phyloP scores from a whole-genome alignment of 2,329 filamentous ascomycete genomes.

The Penicillium sumatraense region DNA sequence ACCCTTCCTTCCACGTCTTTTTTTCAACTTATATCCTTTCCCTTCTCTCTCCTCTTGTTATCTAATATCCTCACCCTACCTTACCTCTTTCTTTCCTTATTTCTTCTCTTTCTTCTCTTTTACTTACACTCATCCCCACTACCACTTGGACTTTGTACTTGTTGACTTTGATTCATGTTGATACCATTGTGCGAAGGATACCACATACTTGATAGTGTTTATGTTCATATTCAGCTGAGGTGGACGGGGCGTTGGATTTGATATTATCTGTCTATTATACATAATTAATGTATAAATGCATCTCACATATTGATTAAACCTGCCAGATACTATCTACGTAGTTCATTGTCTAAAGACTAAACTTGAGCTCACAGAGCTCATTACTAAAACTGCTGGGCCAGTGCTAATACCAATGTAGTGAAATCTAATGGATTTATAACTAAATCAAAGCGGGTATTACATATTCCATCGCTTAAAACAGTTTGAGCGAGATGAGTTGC shows the following conservation, averaged over 20 bases:
- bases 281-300: no score
- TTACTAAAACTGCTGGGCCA: no score
- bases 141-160: neutral
- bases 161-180: slow-evolving; percentile 10
- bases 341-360: no score
- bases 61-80: neutral
- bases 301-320: no score
- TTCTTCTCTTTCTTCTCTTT: neutral
- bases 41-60: neutral
- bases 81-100: neutral
- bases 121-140: no score
- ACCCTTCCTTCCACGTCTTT: neutral
- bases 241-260: slow-evolving; percentile 17
- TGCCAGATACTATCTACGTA: no score
- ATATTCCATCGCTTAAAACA: neutral
- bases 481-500: no score
- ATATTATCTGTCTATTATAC: no score
- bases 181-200: slow-evolving; percentile 23
- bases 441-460: neutral
- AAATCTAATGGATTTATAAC: no score
- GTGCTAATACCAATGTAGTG: no score
- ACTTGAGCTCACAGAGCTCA: no score
- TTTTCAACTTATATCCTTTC: neutral
- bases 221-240: slow-evolving; percentile 11
- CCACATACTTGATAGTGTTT: no score